These are phyloP conservation scores for Solanum piurae DNA, from an alignment of 257 asterid genomes.

Conservation along the genomic window DNA sequence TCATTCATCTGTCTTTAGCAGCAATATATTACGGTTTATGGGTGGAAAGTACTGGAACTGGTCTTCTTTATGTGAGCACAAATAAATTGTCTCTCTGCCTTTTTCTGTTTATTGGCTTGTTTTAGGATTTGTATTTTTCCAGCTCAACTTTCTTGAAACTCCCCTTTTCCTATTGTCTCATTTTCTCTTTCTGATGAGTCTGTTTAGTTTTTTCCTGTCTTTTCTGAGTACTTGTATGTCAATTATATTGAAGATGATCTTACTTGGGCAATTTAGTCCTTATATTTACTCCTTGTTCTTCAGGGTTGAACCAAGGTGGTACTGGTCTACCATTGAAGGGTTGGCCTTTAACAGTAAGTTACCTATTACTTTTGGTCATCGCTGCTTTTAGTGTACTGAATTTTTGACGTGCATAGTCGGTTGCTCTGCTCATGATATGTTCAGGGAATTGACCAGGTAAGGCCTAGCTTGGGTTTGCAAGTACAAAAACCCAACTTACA, in stretches of 20 bases:
- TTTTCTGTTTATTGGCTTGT: not conserved
- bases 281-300: not conserved
- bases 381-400: not conserved
- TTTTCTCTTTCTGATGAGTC: not conserved
- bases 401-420: not conserved
- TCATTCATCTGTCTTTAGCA: not conserved
- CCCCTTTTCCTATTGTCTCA: not conserved
- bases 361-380: not conserved
- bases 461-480: slow-evolving; percentile 34
- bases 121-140: not conserved
- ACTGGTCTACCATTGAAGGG: slow-evolving; percentile 94
- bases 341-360: slow-evolving; percentile 97
- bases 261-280: not conserved
- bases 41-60: not conserved
- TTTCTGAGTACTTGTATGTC: not conserved
- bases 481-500: slow-evolving; percentile 82
- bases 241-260: not conserved
- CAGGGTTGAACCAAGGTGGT: slow-evolving; percentile 89
- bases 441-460: not conserved
- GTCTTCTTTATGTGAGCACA: not conserved
- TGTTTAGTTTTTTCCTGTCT: not conserved
- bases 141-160: not conserved
- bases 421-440: slow-evolving; percentile 3
- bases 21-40: not conserved
- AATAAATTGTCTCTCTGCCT: not conserved